These are phyloP conservation scores for Penicillium sp. DNA, from an alignment of 2,329 filamentous ascomycete species.

Conservation along the genomic window DNA sequence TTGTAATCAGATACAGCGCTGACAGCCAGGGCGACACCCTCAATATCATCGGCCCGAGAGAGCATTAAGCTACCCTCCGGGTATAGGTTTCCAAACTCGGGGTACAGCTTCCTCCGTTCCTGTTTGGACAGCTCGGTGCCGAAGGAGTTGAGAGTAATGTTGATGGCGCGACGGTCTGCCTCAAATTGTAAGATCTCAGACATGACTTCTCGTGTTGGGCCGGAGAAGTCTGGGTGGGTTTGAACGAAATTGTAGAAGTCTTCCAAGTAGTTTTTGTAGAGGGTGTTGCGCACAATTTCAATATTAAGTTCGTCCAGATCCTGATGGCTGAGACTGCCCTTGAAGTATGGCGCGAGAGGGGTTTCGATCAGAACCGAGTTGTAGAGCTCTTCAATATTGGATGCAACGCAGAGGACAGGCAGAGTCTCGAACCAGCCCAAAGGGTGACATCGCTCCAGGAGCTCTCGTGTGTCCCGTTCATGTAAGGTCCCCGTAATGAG, in stretches of 20 bases:
- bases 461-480: constrained; percentile 91
- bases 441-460: constrained; percentile 91
- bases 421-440: constrained; percentile 99
- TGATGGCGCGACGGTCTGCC: constrained; percentile 92
- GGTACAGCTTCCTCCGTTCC: constrained; percentile 94
- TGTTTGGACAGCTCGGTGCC: constrained; percentile 91
- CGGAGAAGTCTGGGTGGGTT: constrained; percentile 74
- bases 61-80: constrained; percentile 94
- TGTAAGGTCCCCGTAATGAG: constrained; percentile 97
- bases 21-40: constrained; percentile 87
- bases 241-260: constrained; percentile 96
- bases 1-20: constrained; percentile 94
- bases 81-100: constrained; percentile 81
- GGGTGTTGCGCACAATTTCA: constrained; percentile 94
- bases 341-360: constrained; percentile 92
- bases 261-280: constrained; percentile 99
- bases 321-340: constrained; percentile 89
- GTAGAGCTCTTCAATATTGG: constrained; percentile 97
- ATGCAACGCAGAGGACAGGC: constrained; percentile 94
- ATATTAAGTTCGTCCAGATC: constrained; percentile 98
- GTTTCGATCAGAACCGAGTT: constrained; percentile 97
- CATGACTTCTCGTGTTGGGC: constrained; percentile 91
- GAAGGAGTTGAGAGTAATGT: constrained; percentile 98
- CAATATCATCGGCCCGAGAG: constrained; percentile 86
- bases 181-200: constrained; percentile 93